Evolutionary conservation across 169 alveolate genomes (phyloP), one percentile per base, ranked within the genome.

Genomic region (Plasmodium ovale): DNA sequence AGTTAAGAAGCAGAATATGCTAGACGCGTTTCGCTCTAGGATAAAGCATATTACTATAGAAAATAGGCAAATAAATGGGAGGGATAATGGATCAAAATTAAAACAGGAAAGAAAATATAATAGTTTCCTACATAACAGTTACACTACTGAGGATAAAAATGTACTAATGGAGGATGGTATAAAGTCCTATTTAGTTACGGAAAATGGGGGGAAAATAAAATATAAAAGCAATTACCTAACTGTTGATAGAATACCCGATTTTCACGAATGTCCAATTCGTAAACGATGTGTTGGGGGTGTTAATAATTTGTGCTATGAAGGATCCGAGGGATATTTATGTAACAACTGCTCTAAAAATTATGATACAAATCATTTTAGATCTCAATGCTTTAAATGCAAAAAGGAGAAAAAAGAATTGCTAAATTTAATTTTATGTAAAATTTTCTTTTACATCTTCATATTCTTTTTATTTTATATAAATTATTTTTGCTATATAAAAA

Each of bases 251-350:
- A 69, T 85, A 10, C 91, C 91, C 21, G 91, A 85, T 47, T 39
- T 85, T 42, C 91, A 70, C 29, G n/a, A 42, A 64, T 85, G 91
- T 42, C 91, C 91, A 64, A 85, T 68, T 54, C 67, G 39, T 37
- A 85, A 68, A 54, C 53, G 87, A 35, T 85, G 91, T 60, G 47
- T 56, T 25, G 91, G 91, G 35, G 87, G 87, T 9, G 47, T 44
- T 6, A 25, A 56, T 51, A 85, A 85, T 68, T 44, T 79, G 47
- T 94, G 96, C 62, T 70, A 53, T 16, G 64, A 54, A 27, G 96
- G 96, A n/a, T 90, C 95, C 19, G 90, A 64, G 29, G 96, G 96
- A 33, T 94, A 94, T 84, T 74, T 92, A 59, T 94, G 96, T 64
- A 82, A 70, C 72, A 77, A 72, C 27, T 94, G 96, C 56, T 56